phyloP scores from a whole-genome alignment of 495 filamentous ascomycete species.

The Sporormia fimetaria region DNA sequence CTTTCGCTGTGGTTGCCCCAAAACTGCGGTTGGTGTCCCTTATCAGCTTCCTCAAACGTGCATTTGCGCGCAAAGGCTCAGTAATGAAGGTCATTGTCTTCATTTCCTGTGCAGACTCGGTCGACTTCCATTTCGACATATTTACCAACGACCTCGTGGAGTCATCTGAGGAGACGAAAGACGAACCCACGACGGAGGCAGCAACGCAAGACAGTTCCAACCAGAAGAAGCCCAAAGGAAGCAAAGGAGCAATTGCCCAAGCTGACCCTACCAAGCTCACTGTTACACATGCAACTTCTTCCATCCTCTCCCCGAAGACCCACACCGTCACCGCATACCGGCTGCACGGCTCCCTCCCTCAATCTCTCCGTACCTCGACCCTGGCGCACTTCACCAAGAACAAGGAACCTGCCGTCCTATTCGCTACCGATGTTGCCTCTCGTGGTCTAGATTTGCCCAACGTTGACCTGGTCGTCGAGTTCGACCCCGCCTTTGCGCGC shows the following conservation, averaged over 20 bases:
- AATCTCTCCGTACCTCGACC: slow-evolving; percentile 74
- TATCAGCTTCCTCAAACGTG: slow-evolving; percentile 66
- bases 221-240: slow-evolving; percentile 3
- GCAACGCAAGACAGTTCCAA: background rate
- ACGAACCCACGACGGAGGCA: slow-evolving; percentile 3
- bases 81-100: slow-evolving; percentile 94
- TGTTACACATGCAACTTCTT: slow-evolving; percentile 15
- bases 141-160: slow-evolving; percentile 43
- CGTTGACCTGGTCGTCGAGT: slow-evolving; percentile 86
- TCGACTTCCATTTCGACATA: slow-evolving; percentile 92
- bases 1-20: slow-evolving; percentile 72
- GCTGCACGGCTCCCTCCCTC: slow-evolving; percentile 87
- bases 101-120: slow-evolving; percentile 90
- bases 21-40: slow-evolving; percentile 85
- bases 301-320: slow-evolving; percentile 18
- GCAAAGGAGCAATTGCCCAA: slow-evolving; percentile 15
- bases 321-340: slow-evolving; percentile 56
- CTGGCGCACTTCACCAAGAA: slow-evolving; percentile 58
- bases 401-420: slow-evolving; percentile 59
- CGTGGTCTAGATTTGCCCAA: slow-evolving; percentile 90
- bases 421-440: slow-evolving; percentile 91
- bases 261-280: slow-evolving; percentile 25
- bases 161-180: slow-evolving; percentile 4
- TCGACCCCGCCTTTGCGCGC: slow-evolving; percentile 81
- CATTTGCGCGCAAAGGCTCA: slow-evolving; percentile 75